A percentile compares a stretch with the other conserved stretches of the same genome.
Conservation (phyloP, 2,329 filamentous ascomycete genomes). For the Lasiodiplodia theobromae region DNA sequence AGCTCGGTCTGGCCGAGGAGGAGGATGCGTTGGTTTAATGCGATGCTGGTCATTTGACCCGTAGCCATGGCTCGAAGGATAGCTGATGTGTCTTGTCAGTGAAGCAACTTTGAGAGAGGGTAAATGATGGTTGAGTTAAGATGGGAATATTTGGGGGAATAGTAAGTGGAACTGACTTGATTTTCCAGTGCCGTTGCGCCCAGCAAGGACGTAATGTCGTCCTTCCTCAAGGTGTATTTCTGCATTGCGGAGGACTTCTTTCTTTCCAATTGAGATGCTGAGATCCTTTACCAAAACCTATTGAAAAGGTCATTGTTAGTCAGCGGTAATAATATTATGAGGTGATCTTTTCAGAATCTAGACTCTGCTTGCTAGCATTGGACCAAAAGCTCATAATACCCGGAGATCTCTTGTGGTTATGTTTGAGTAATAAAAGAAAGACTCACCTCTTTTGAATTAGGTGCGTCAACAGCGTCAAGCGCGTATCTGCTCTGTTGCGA, state of each 20-base stretch:
- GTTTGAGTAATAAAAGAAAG: not conserved
- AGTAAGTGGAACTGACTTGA: conserved; percentile 64
- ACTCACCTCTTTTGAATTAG: conserved; percentile 46
- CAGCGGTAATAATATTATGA: too few relatives aligned
- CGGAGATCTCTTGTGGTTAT: too few relatives aligned
- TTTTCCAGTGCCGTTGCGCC: conserved; percentile 83
- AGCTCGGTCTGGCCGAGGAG: conserved; percentile 44
- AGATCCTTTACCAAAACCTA: conserved; percentile 68
- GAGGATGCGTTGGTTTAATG: conserved; percentile 45
- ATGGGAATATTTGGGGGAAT: not conserved
- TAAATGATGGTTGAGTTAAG: not conserved
- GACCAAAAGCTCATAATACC: too few relatives aligned
- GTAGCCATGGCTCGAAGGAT: conserved; percentile 77
- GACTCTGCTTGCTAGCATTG: too few relatives aligned
- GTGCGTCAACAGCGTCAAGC: conserved; percentile 48
- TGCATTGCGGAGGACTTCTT: conserved; percentile 74
- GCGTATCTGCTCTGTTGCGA: conserved; percentile 49
- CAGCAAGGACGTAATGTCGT: conserved; percentile 77
- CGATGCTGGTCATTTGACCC: conserved; percentile 74
- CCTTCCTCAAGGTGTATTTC: conserved; percentile 76
- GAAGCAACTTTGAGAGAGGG: not conserved
- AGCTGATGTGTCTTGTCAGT: conserved; percentile 52
- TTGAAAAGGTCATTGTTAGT: conserved; percentile 31
- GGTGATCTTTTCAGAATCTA: too few relatives aligned
- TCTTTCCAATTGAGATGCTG: conserved; percentile 67